A percentile compares a stretch with the other conserved stretches of the same genome.
These are phyloP conservation scores for Trichoderma polysporum DNA, from an alignment of 2,329 filamentous ascomycete species.

Conservation along the genomic window DNA sequence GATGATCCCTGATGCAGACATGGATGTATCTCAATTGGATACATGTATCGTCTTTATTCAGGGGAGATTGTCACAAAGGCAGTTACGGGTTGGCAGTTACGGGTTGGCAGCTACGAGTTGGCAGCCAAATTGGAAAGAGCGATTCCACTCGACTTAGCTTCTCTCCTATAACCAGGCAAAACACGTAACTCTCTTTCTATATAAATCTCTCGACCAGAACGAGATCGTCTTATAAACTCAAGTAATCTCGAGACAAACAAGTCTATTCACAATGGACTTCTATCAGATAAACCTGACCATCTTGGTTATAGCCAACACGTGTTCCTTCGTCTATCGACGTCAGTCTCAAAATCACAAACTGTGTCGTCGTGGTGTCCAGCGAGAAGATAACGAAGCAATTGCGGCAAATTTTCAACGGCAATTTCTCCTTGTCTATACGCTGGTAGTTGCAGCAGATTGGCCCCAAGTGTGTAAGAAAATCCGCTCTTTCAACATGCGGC, in stretches of 20 bases:
- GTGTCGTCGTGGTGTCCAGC: neutral
- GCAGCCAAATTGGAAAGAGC: neutral
- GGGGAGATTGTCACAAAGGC: neutral
- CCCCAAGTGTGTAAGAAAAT: constrained; percentile 29
- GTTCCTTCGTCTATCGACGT: constrained; percentile 29
- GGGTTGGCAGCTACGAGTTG: neutral
- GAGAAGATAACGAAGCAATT: neutral
- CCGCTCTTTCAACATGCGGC: neutral
- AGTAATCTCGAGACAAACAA: neutral
- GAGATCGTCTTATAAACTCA: neutral
- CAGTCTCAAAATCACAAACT: neutral
- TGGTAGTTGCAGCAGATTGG: constrained; percentile 38
- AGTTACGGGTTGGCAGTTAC: neutral
- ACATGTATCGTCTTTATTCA: neutral
- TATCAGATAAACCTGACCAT: constrained; percentile 12
- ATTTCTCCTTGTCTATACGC: constrained; percentile 28
- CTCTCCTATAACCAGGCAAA: neutral
- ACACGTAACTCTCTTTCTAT: neutral
- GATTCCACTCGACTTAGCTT: neutral
- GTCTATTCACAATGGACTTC: constrained; percentile 11
- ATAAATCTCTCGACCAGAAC: neutral
- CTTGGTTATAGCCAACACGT: constrained; percentile 23
- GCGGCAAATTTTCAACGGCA: neutral
- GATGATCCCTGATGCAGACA: no score
- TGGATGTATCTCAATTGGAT: neutral